phyloP scores from a whole-genome alignment of 2,329 filamentous ascomycete species.

The Huntiella bhutanensis region DNA sequence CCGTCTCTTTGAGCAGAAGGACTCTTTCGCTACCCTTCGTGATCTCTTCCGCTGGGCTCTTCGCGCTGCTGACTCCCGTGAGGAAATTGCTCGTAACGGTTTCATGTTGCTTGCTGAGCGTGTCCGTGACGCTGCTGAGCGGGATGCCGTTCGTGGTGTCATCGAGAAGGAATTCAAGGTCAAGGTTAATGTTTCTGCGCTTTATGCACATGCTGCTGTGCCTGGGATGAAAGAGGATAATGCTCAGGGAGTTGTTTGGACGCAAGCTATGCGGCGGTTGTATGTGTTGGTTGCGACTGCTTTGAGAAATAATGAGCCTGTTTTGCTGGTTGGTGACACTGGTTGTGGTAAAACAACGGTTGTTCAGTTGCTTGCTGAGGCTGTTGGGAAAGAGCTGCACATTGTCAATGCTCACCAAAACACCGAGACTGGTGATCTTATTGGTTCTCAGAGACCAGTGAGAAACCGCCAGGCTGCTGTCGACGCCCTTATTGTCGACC shows the following conservation, averaged over 20 bases:
- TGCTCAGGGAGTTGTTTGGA: slow-evolving; percentile 68
- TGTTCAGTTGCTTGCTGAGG: slow-evolving; percentile 76
- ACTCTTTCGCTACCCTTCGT: slow-evolving; percentile 87
- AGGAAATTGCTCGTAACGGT: slow-evolving; percentile 78
- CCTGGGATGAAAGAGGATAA: slow-evolving; percentile 26
- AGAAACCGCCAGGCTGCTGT: slow-evolving; percentile 63
- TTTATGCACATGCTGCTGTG: slow-evolving; percentile 44
- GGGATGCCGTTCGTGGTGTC: slow-evolving; percentile 62
- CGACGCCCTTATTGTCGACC: slow-evolving; percentile 42
- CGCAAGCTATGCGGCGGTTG: slow-evolving; percentile 75
- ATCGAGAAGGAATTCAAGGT: slow-evolving; percentile 87
- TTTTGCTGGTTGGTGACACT: slow-evolving; percentile 87
- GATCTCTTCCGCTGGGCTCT: slow-evolving; percentile 93
- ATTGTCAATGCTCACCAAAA: slow-evolving; percentile 98
- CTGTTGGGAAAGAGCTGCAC: slow-evolving; percentile 54
- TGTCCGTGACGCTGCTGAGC: slow-evolving; percentile 78
- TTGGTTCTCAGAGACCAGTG: slow-evolving; percentile 82
- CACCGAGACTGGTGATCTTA: slow-evolving; percentile 89
- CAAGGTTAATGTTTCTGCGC: slow-evolving; percentile 48
- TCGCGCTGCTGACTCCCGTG: slow-evolving; percentile 62
- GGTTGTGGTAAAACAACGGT: slow-evolving; percentile 97
- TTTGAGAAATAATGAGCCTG: slow-evolving; percentile 76
- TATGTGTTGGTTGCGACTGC: slow-evolving; percentile 81
- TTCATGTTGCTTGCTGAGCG: slow-evolving; percentile 94
- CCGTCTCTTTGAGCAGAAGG: slow-evolving; percentile 88